Evolutionary conservation across 2,329 filamentous ascomycete genomes (phyloP).

Genomic region (Raffaelea deltoideospora): DNA sequence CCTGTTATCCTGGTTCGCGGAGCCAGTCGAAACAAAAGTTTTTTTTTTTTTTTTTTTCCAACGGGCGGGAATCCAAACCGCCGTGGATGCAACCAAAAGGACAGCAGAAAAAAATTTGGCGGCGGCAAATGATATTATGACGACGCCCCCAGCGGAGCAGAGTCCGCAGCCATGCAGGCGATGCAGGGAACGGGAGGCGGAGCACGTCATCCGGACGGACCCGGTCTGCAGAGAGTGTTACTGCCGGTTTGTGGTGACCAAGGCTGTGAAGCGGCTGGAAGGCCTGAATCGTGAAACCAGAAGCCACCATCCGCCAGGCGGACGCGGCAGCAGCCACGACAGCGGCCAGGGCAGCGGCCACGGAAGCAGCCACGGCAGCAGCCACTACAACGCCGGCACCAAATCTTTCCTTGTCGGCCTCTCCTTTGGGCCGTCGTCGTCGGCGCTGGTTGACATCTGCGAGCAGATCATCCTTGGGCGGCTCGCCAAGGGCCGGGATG

Average conservation of each 20-base stretch:
- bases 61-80: no score
- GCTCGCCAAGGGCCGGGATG: constrained; percentile 44
- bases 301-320: constrained; percentile 7
- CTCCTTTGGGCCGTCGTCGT: constrained; percentile 71
- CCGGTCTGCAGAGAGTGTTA: constrained; percentile 58
- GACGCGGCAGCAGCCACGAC: constrained; percentile 10
- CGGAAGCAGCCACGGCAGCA: constrained; percentile 18
- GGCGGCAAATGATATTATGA: no score
- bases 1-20: no score
- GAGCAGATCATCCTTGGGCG: constrained; percentile 54
- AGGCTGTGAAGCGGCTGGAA: constrained; percentile 59
- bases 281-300: constrained; percentile 31
- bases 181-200: constrained; percentile 34
- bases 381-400: constrained; percentile 13
- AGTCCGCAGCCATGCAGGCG: constrained; percentile 33
- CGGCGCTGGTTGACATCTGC: constrained; percentile 61
- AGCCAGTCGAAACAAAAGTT: no score
- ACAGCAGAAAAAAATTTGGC: no score
- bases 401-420: constrained; percentile 57
- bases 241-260: constrained; percentile 58
- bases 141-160: constrained; percentile 6
- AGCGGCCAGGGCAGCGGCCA: constrained; percentile 3
- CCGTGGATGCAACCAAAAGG: no score
- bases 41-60: no score
- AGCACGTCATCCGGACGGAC: constrained; percentile 40